Evolutionary conservation across 1,139 yeast genomes (phyloP).

Genomic region (Yamadazyma sp.): DNA sequence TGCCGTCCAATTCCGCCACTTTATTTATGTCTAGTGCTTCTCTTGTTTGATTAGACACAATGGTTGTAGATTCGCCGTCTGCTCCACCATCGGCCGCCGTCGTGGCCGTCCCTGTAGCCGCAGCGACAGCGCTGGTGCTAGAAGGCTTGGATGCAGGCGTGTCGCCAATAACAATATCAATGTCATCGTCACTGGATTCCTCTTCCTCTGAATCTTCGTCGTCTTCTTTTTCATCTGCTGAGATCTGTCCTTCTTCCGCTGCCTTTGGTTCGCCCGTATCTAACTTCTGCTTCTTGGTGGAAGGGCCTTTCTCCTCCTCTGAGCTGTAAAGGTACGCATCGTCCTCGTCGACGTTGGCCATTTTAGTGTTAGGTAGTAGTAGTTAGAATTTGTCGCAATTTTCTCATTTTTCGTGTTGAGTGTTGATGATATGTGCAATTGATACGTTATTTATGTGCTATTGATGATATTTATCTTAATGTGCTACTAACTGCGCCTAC

Average conservation of each 20-base stretch:
- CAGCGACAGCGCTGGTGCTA: slow-evolving; percentile 7
- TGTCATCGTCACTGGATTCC: slow-evolving; percentile 47
- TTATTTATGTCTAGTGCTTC: slow-evolving; percentile 70
- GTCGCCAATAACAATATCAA: slow-evolving; percentile 35
- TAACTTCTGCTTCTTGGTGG: slow-evolving; percentile 21
- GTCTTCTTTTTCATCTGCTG: slow-evolving; percentile 28
- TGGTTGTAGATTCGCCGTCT: slow-evolving; percentile 30
- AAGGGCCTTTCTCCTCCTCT: slow-evolving; percentile 44
- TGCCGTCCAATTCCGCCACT: slow-evolving; percentile 79
- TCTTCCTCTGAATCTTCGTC: slow-evolving; percentile 39
- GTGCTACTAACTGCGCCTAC: too few species aligned
- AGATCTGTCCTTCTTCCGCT: slow-evolving; percentile 6
- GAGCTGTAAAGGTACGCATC: slow-evolving; percentile 85
- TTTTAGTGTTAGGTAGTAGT: slow-evolving; percentile 9
- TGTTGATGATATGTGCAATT: too few species aligned
- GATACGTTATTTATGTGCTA: too few species aligned
- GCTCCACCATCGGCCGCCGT: slow-evolving; percentile 49
- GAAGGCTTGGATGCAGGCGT: slow-evolving; percentile 25
- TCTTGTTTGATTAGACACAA: slow-evolving; percentile 32
- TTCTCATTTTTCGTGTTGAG: neutral
- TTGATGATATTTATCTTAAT: too few species aligned
- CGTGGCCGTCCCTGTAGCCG: slow-evolving; percentile 5
- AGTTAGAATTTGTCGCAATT: neutral
- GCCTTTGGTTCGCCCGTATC: slow-evolving; percentile 5
- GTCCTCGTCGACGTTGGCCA: slow-evolving; percentile 59